phyloP scores from a whole-genome alignment of 306 rosid genomes.

The Malus orientalis region DNA sequence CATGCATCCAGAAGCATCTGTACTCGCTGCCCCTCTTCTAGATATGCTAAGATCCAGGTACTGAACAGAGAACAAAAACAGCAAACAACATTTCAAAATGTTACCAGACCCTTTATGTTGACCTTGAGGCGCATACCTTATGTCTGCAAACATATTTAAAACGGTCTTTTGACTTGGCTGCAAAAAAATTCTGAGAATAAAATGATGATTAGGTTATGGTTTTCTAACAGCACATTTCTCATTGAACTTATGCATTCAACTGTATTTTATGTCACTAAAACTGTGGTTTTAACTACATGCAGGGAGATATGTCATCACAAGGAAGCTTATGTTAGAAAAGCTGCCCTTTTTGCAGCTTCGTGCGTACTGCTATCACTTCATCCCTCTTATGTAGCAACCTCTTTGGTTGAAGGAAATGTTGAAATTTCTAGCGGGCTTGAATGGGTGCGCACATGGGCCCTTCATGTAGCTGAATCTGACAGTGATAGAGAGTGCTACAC shows the following conservation, averaged over 20 bases:
- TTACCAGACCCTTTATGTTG: too few relatives aligned
- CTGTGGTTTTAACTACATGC: constrained; percentile 18
- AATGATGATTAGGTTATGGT: neutral
- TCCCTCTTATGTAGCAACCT: constrained; percentile 61
- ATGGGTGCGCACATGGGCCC: constrained; percentile 86
- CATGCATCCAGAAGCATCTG: constrained; percentile 92
- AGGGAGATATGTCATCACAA: constrained; percentile 76
- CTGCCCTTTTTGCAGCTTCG: constrained; percentile 81
- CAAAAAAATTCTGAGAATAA: neutral
- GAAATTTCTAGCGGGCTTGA: constrained; percentile 76
- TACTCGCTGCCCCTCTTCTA: constrained; percentile 66
- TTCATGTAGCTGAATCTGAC: constrained; percentile 72
- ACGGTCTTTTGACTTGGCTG: too few relatives aligned
- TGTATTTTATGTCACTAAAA: neutral
- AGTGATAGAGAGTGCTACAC: constrained; percentile 79
- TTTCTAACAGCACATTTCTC: neutral
- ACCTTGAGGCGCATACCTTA: too few relatives aligned
- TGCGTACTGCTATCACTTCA: constrained; percentile 68
- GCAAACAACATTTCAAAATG: too few relatives aligned
- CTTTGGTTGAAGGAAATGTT: constrained; percentile 66
- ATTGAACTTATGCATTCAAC: neutral
- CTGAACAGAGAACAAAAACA: neutral
- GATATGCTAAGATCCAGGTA: constrained; percentile 89
- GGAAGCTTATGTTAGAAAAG: constrained; percentile 90
- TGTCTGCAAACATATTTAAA: too few relatives aligned